Evolutionary conservation across 768 basidiomycete genomes (phyloP), one percentile per base, ranked within the genome.

Genomic region (Naganishia kalamii): DNA sequence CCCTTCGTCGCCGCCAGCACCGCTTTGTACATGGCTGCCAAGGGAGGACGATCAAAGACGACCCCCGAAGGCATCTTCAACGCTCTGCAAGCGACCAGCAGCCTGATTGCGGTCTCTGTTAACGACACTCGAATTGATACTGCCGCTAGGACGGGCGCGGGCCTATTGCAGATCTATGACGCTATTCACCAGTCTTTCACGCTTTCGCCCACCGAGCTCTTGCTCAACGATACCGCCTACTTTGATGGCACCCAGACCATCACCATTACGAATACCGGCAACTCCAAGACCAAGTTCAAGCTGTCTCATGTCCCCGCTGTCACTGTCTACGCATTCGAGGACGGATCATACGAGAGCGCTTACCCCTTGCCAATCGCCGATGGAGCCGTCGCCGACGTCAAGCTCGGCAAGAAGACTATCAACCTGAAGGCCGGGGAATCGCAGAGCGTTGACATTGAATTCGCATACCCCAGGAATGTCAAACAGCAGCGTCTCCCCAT

Each of bases 211-310:
- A 80, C 82, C 15, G 82, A 86, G 70, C 77, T 87, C n/a, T 69
- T 84, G 40, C 75, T 86, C 43, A 88, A 88, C 68, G 86, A 87
- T 72, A 87, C 86, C 3, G 81, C 83, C 8, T 79, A 85, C 71
- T 83, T 84, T 73, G 75, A 79, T 57, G 73, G 76, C 35, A 52
- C 63, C 19, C 68, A 75, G 47, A 57, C 60, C 25, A 68, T 81
- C 63, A 75, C 68, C 0, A 65, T 87, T 63, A 80, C 74, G 65
- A 87, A 87, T 74, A 80, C 70, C 17, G 84, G 82, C 15, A 78
- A 66, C 11, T 70, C 75, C 0, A 50, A 70, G 8, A 82, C 84
- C 70, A 80, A 72, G 13, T 79, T 72, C 69, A 70, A 66, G 27
- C 49, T 79, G 27, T 67, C 67, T 6, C 70, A 78, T 54, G 62